These are phyloP conservation scores for Desmodesmus armatus DNA, from an alignment of 139 green algal genomes.

Conservation along the genomic window DNA sequence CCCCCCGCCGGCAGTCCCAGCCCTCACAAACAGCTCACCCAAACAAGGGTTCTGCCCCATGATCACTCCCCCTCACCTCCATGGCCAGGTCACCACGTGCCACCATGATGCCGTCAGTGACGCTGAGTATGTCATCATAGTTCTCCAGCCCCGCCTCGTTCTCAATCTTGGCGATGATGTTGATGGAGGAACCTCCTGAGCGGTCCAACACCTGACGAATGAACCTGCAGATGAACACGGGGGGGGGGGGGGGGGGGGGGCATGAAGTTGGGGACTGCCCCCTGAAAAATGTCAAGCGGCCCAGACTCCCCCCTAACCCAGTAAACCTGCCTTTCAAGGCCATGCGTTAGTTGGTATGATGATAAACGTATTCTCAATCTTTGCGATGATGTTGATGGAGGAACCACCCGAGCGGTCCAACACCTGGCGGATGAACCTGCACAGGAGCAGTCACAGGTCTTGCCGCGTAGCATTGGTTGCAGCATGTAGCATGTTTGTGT, in stretches of 20 bases:
- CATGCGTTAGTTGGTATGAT: no score
- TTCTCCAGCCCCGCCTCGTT: slow-evolving; percentile 74
- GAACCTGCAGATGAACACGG: slow-evolving; percentile 36
- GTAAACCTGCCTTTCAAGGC: no score
- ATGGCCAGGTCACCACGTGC: slow-evolving; percentile 83
- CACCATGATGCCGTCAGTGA: slow-evolving; percentile 85
- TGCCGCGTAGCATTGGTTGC: no score
- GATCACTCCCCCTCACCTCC: slow-evolving; percentile 64
- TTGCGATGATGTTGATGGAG: slow-evolving; percentile 82
- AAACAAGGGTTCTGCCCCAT: no score
- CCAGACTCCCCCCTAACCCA: no score
- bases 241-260: no score
- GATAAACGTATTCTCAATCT: slow-evolving; percentile 90
- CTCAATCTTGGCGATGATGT: slow-evolving; percentile 88
- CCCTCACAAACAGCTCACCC: no score
- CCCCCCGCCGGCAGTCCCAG: background rate
- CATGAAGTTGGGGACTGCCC: no score
- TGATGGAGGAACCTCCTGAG: slow-evolving; percentile 61
- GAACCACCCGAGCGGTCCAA: slow-evolving; percentile 64
- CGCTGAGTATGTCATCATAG: slow-evolving; percentile 67
- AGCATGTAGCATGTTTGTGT: no score
- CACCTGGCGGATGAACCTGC: slow-evolving; percentile 68
- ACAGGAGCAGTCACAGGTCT: no score
- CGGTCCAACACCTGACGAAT: slow-evolving; percentile 72
- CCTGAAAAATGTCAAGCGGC: no score